Conservation (phyloP, 139 green algal species). For the Coelastrella sp. region DNA sequence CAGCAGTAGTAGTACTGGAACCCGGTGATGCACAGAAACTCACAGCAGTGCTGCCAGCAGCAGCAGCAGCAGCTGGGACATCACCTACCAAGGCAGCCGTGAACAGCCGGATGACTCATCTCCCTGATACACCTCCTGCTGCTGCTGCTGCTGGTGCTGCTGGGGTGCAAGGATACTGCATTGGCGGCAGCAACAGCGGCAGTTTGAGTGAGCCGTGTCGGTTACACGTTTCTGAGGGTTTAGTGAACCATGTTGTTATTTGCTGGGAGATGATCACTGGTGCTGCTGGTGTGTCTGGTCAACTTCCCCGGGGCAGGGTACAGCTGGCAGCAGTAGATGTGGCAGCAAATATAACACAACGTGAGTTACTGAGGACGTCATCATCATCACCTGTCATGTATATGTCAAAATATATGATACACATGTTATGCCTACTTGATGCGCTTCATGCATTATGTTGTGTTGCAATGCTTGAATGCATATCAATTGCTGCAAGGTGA, state of each 20-base stretch:
- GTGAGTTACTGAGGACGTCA: background rate
- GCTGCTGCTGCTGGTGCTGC: background rate
- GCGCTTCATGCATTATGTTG: too few relatives aligned
- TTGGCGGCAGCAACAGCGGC: background rate
- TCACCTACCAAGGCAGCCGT: too few relatives aligned
- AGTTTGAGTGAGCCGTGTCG: background rate
- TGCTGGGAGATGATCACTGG: constrained; percentile 53
- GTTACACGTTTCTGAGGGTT: constrained; percentile 14
- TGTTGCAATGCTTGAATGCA: too few relatives aligned
- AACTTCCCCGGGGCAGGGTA: constrained; percentile 25
- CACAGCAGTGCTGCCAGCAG: constrained; percentile 18
- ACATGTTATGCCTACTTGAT: too few relatives aligned
- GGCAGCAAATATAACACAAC: background rate
- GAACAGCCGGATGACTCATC: too few relatives aligned
- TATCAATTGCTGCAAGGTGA: too few relatives aligned
- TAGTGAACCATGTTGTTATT: constrained; percentile 32
- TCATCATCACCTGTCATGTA: background rate
- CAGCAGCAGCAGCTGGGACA: constrained; percentile 23
- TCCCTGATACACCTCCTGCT: background rate
- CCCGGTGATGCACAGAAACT: constrained; percentile 36
- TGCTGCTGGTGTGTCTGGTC: constrained; percentile 19
- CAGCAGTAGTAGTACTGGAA: constrained; percentile 44
- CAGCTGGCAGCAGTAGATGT: constrained; percentile 33
- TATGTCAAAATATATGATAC: too few relatives aligned
- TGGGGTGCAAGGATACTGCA: background rate